Conservation (phyloP, 257 asterid genomes). For the Lithospermum erythrorhizon region DNA sequence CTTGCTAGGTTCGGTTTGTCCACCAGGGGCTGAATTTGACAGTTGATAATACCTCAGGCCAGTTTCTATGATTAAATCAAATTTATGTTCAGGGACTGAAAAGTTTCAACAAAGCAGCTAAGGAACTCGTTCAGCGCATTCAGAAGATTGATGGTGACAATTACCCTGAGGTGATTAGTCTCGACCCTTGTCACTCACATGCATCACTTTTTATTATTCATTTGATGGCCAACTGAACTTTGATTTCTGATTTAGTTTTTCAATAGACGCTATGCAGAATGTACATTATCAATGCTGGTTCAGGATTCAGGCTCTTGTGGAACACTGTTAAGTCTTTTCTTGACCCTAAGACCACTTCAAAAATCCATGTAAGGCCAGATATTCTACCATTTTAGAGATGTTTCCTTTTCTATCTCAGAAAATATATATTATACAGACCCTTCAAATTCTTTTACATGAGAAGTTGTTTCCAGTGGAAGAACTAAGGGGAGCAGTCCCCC, state of each 20-base stretch:
- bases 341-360: constrained; percentile 93
- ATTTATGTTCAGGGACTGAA: constrained; percentile 58
- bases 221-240: background rate
- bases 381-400: background rate
- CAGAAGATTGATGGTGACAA: constrained; percentile 91
- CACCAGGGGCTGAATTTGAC: no score
- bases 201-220: background rate
- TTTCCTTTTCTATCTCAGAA: background rate
- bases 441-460: background rate
- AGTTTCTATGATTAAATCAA: background rate
- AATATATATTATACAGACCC: no score
- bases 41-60: no score
- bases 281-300: constrained; percentile 95
- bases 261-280: constrained; percentile 73
- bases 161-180: constrained; percentile 66
- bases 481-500: no score
- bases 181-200: background rate
- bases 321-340: constrained; percentile 90
- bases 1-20: no score
- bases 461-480: background rate
- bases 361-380: constrained; percentile 55
- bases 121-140: constrained; percentile 80
- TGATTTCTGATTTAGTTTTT: background rate
- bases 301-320: constrained; percentile 97
- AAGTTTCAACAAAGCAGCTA: constrained; percentile 72